Evolutionary conservation across 306 rosid genomes (phyloP), one percentile per base, ranked within the genome.

Genomic region (Elaeagnus macrophylla): DNA sequence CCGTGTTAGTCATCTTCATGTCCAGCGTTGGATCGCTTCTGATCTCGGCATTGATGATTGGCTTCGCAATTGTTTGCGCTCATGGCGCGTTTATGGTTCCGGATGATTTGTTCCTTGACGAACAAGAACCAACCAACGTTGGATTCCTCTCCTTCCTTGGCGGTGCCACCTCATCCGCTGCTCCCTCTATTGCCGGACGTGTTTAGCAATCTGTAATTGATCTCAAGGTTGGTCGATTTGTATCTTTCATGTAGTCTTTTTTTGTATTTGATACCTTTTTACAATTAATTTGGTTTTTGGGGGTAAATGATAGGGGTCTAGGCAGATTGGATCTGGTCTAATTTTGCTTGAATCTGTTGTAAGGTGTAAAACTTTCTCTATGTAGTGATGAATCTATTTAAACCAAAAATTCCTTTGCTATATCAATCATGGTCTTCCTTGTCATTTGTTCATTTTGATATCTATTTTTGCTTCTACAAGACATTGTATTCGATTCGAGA

Each of bases 41-140:
- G 80, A 86, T 86, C 64, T 81, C 97, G 6, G 88, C 94, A 4
- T 39, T 80, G 39, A 59, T 76, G 83, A 66, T 86, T 38, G 97
- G 97, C n/a, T 57, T 86, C 40, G 80, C 79, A 4, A 68, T 90
- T 11, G 83, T 74, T 3, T 78, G 81, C 42, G 76, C 80, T 1
- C 97, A 90, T 55, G 97, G 97, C 6, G 94, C 97, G 7, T 90
- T 90, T 36, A 75, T 88, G 60, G 77, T 83, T 13, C 97, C 97
- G 0, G 97, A 90, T 67, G 97, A 90, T 39, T 75, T 90, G 65
- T 90, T 90, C 63, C 86, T 86, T 2, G 97, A 90, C 60, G 94
- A 90, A 8, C 94, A 86, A 48, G 97, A 90, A 77, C 91, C 87
- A 0, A 59, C 41, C 13, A 81, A 70, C 64, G 38, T 84, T 11